Conservation (phyloP, 768 basidiomycete genomes). For the Podaxis mareebaensis region DNA sequence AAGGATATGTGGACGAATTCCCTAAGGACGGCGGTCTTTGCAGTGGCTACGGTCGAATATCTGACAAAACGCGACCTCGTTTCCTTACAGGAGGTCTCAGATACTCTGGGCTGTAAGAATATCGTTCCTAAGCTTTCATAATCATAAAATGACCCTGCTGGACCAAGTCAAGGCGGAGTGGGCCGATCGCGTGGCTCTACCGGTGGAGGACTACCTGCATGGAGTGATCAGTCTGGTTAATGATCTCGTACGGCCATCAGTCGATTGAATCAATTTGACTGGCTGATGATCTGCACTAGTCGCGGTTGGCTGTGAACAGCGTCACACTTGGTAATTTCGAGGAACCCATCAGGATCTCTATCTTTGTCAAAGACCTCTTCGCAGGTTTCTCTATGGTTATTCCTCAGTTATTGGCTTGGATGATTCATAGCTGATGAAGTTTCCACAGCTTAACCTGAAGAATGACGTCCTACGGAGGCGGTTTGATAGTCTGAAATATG, state of each 20-base stretch:
- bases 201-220: slow-evolving; percentile 81
- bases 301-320: slow-evolving; percentile 75
- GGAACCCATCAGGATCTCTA: slow-evolving; percentile 74
- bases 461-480: slow-evolving; percentile 74
- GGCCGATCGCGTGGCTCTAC: slow-evolving; percentile 61
- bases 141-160: neutral
- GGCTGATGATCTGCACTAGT: slow-evolving; percentile 40
- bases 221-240: slow-evolving; percentile 78
- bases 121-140: slow-evolving; percentile 5
- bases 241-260: slow-evolving; percentile 57
- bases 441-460: slow-evolving; percentile 71
- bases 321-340: slow-evolving; percentile 85
- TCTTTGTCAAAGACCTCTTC: slow-evolving; percentile 80
- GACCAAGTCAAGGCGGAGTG: slow-evolving; percentile 65
- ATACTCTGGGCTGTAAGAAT: slow-evolving; percentile 66
- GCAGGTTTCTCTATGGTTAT: slow-evolving; percentile 83
- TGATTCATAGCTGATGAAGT: slow-evolving; percentile 2
- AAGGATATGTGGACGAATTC: slow-evolving; percentile 82
- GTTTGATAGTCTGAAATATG: slow-evolving; percentile 84
- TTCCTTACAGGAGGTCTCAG: slow-evolving; percentile 50
- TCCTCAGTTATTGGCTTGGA: slow-evolving; percentile 1
- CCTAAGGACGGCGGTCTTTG: slow-evolving; percentile 65
- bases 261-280: neutral
- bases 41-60: slow-evolving; percentile 66
- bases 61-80: slow-evolving; percentile 59